Base-by-base conservation (phyloP, 345 rosid genomes). In the Streptanthus diversifolius region DNA sequence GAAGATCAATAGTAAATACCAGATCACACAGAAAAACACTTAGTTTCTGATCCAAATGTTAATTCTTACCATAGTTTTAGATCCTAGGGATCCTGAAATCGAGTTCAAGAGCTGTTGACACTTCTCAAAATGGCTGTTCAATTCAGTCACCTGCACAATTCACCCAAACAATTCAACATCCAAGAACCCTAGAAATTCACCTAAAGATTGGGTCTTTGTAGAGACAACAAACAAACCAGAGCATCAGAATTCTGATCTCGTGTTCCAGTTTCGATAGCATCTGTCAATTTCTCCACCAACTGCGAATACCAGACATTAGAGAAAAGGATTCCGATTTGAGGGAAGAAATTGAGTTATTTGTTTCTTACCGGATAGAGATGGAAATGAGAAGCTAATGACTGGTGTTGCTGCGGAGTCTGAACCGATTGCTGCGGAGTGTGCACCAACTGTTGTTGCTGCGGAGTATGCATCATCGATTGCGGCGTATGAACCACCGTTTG, bases 101-200 rank as follows among this genome's bases (percentile, higher is more conserved):
- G 96, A 90, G 70, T 87, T 89, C 72, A 93, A 69, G 36, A 93
- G 83, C 81, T 89, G 92, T 79, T 90, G 98, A 73, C 98, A 89
- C 82, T 90, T 90, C 63, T 93, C 96, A 66, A 93, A 93, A 59
- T 90, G 93, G 63, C 21, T 82, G 78, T 75, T 89, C 83, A 93
- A 77, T 70, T 93, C 98, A 49, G 36, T 77, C 43, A 93, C 84
- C 93, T 74, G 22, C 64, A 72, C 32, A 39, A 3, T n/a, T 11
- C 52, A 8, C 29, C 44, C 21, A 25, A 5, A 17, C 18, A 63
- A 65, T 24, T 47, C 66, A 65, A 74, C 35, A 66, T 17, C 9
- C 27, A 66, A 57, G 10, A 74, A 37, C 53, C 58, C 67, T 60
- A 47, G 9, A 48, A 35, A 33, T 32, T 63, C 25, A 45, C 43